Evolutionary conservation across 257 asterid genomes (phyloP), one percentile per base, ranked within the genome.

Genomic region (Solanum chilense): DNA sequence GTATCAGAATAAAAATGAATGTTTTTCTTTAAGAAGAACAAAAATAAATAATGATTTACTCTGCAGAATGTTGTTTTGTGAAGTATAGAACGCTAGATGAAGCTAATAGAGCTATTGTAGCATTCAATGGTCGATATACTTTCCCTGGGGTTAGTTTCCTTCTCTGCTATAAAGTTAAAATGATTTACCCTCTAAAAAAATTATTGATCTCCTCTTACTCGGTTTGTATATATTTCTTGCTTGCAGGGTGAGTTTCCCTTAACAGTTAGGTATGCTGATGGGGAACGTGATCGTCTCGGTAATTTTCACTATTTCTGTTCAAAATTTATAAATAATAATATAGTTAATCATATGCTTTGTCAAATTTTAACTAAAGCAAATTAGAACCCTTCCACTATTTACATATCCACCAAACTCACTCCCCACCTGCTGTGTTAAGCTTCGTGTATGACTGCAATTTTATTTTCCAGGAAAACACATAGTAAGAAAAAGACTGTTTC

Each of bases 41-140:
- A 49, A 47, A 49, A 81, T 47, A 68, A 81, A 81, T 27, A 45
- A 39, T 41, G 52, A 44, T 80, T 18, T 23, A 37, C 29, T 78
- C 86, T 82, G 88, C 90, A 97, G 99, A 94, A 90, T 92, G 90
- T 81, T 94, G 99, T 91, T 97, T 97, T 90, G 98, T 97, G 90
- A 97, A 97, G 93, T 97, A 92, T 91, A 91, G 93, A 56, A 90
- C 91, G 9, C 3, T 92, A 41, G 96, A 95, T 88, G 97, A 92
- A 89, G 98, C 98, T 86, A 96, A 95, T 85, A 91, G 88, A 82
- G 99, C 98, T 86, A 93, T 95, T 88, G 92, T 47, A 69, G 93
- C 92, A 75, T 91, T 94, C 90, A 88, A 94, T 83, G 90, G 88
- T 83, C 95, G 88, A 16, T 93, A 89, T 90, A 93, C 90, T 15